Base-by-base conservation (phyloP, 805 yeast species). In the Cyberlindnera bimundalis region DNA sequence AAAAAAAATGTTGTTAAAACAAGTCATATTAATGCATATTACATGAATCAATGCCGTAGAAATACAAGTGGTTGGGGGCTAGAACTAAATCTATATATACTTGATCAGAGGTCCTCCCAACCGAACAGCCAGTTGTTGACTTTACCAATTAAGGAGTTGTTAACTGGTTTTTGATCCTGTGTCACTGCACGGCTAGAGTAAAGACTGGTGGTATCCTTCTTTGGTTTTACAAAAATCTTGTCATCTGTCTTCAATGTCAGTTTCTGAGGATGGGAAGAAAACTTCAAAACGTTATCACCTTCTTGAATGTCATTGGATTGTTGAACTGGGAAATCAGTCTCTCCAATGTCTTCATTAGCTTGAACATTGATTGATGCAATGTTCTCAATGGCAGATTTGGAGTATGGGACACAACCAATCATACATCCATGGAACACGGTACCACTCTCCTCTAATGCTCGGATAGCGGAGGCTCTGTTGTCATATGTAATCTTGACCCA, bases 401-500 rank as follows among this genome's bases (percentile, higher is more conserved):
- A 71, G 56, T 81, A 83, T 5, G 95, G 86, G 9, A 83, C 61
- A 73, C 95, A 62, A 56, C 95, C 78, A 58, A 81, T 61, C 60
- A 74, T 53, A 19, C 72, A 67, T 1, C 86, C 91, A 39, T 81
- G 84, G 53, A 82, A 76, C 6, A 80, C 73, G 11, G 71, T 61
- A 4, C 96, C 95, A 57, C 87, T 85, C 56, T 89, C 96, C 48
- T 84, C 80, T 32, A 90, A 65, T 0, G 99, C 96, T 40, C 95
- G 78, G 14, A 78, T 61, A 2, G 96, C 96, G 9, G 90, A 74
- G 2, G 81, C 67, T 7, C 84, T 76, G 43, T 80, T 81, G 42
- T 79, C 83, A 60, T 78, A 93, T 4, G 97, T 90, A 39, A 91
- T 59, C 57, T 89, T 85, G n/a, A 90, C 79, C 98, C 98, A 91